These are phyloP conservation scores for Neoboletus subvelutipes DNA, from an alignment of 768 basidiomycete genomes.

Conservation along the genomic window DNA sequence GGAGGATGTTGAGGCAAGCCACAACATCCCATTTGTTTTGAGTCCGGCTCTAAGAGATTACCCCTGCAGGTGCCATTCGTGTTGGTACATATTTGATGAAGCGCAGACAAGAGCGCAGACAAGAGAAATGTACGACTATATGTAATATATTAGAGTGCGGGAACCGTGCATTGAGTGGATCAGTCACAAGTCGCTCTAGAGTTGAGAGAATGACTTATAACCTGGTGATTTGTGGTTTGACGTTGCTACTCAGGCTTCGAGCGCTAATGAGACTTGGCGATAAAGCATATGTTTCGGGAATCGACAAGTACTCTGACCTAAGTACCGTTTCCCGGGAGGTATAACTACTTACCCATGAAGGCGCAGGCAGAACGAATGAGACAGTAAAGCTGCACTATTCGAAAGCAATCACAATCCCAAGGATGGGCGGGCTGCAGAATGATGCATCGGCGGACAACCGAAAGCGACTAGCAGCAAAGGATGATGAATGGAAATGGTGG, in stretches of 20 bases:
- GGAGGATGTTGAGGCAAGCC: slow-evolving; percentile 88
- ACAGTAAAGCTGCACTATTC: slow-evolving; percentile 24
- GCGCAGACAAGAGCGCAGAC: neutral
- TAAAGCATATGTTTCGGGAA: slow-evolving; percentile 3
- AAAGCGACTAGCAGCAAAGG: slow-evolving; percentile 18
- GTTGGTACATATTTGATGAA: slow-evolving; percentile 59
- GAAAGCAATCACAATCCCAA: slow-evolving; percentile 23
- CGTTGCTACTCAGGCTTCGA: neutral
- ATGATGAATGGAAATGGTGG: slow-evolving; percentile 32
- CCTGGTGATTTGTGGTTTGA: too few species aligned
- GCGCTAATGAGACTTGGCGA: neutral
- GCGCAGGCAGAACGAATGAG: slow-evolving; percentile 22
- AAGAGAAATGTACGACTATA: neutral
- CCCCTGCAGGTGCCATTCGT: slow-evolving; percentile 73
- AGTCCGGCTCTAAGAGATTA: neutral
- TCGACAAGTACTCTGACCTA: slow-evolving; percentile 20
- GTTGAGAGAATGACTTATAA: neutral
- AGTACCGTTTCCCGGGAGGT: slow-evolving; percentile 17
- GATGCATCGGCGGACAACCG: slow-evolving; percentile 8
- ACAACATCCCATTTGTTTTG: neutral
- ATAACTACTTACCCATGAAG: slow-evolving; percentile 48
- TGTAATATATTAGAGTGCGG: slow-evolving; percentile 14
- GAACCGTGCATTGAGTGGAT: neutral
- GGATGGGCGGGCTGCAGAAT: neutral
- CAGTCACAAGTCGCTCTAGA: neutral